Percentiles rank a stretch among this genome's conserved stretches.
phyloP scores from a whole-genome alignment of 768 basidiomycete species.

The Mycena sanguinolenta region DNA sequence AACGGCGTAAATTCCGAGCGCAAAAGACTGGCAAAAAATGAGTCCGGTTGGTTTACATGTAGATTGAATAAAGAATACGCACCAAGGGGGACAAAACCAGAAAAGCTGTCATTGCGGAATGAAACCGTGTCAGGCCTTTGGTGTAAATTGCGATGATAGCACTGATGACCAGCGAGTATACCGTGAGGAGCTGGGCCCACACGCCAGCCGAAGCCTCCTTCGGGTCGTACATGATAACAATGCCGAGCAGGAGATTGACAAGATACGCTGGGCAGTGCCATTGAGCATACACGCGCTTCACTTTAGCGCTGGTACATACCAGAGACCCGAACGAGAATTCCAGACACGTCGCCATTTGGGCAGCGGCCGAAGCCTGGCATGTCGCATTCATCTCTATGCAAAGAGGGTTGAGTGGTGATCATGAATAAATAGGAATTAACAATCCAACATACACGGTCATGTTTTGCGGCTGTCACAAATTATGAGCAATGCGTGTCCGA shows the following conservation, averaged over 20 bases:
- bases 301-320: conserved; percentile 4
- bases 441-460: not conserved
- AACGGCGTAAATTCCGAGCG: conserved; percentile 10
- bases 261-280: conserved; percentile 15
- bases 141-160: not conserved
- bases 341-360: conserved; percentile 17
- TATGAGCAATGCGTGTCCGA: too few relatives aligned
- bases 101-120: conserved; percentile 7
- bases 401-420: not conserved
- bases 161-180: conserved; percentile 20
- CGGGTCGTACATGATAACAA: conserved; percentile 10
- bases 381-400: conserved; percentile 10
- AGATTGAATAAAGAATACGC: not conserved
- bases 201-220: conserved; percentile 10
- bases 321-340: conserved; percentile 20
- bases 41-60: not conserved
- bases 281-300: not conserved
- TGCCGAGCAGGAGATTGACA: conserved; percentile 18
- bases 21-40: not conserved
- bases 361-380: not conserved
- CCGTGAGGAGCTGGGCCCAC: conserved; percentile 19
- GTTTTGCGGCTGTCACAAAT: not conserved
- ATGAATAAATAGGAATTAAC: not conserved
- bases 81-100: conserved; percentile 22
- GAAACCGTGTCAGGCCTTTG: conserved; percentile 7